Base-by-base conservation (phyloP, 2,329 filamentous ascomycete species). In the Bipolaris bicolor region DNA sequence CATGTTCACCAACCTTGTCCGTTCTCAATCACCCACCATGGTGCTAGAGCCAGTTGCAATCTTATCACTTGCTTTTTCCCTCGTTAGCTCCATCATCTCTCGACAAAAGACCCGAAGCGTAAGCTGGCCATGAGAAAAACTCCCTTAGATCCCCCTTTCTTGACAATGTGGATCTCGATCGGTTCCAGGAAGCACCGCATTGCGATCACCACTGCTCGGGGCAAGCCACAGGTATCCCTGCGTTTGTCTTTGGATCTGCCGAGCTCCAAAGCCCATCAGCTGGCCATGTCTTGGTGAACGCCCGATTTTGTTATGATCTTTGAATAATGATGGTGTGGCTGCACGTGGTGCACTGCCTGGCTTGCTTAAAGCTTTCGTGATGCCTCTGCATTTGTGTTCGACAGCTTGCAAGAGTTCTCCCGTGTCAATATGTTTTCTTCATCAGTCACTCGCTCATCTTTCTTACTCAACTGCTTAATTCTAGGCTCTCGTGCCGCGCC, bases 341-440 rank as follows among this genome's bases (percentile, higher is more conserved):
- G 37, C 18, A 49, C 11, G 18, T 15, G 24, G 29, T 37, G 47
- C 40, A 7, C 34, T 41, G 9, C 33, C n/a, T 29, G 26, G 29
- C 43, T 48, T 31, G n/a, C 16, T 55, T 58, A 45, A 55, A 58
- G 40, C 44, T 20, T 20, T 39, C 15, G 10, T 24, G 18, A 44
- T 40, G 44, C 49, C 48, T 36, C 22, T n/a, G 31, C 7, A 18
- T n/a, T n/a, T 10, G 34, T 36, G 16, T 22, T 22, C 41, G 16
- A 16, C 52, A 52, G 46, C 22, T 40, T 41, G 34, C 15, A 49
- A 22, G 29, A 33, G 34, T 26, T 39, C 33, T 29, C 20, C 49
- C 31, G 43, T 52, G n/a, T 48, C 36, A 56, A 48, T 16, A 61
- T 61, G 58, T 52, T 51, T 43, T 55, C 43, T 52, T 40, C 49